Base-by-base conservation (phyloP, 1,284 basidiomycete species). In the Farysia itapuensis region DNA sequence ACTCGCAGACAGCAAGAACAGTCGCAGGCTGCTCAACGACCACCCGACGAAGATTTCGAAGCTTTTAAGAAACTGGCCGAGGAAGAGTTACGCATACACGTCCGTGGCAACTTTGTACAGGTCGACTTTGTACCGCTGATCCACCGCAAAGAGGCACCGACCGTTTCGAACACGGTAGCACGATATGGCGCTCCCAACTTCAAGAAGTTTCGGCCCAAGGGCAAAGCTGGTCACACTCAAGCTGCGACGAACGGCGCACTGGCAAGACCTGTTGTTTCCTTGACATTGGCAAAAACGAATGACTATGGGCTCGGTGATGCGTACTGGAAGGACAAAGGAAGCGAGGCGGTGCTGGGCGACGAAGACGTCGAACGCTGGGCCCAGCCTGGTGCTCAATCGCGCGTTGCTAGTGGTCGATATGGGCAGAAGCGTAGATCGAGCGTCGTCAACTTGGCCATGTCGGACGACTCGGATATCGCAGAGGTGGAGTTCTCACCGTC, bases 71-170 rank as follows among this genome's bases (percentile, higher is more conserved):
- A 37, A 36, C 49, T 66, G 50, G 53, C 64, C 2, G 64, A 66
- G 29, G 58, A 66, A 25, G 58, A 66, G 29, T 35, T 66, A 19
- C 40, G 54, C 16, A 63, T 67, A 13, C 43, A 60, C 31, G 53
- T 60, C 4, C 23, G 63, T 6, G 69, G 69, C 28, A 72, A 72
- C 44, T 72, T 69, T 47, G 60, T 72, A 7, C 66, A 69, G 42
- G 69, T 72, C 6, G 69, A 72, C 38, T 67, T 69, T 47, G 69
- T 72, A 20, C 69, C 69, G 9, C 41, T 72, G 2, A 49, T 70
- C 0, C 33, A 41, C 7, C 28, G 50, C 18, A 20, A 14, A 30
- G 26, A 20, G 4, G 3, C 26, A 12, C 3, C 37, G 19, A 21
- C 37, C 4, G 16, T 12, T 8, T 16, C 16, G 5, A 12, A 11